A percentile compares a stretch with the other conserved stretches of the same genome.
These are phyloP conservation scores for Ampelomyces quisqualis DNA, from an alignment of 2,329 filamentous ascomycete genomes.

Conservation along the genomic window DNA sequence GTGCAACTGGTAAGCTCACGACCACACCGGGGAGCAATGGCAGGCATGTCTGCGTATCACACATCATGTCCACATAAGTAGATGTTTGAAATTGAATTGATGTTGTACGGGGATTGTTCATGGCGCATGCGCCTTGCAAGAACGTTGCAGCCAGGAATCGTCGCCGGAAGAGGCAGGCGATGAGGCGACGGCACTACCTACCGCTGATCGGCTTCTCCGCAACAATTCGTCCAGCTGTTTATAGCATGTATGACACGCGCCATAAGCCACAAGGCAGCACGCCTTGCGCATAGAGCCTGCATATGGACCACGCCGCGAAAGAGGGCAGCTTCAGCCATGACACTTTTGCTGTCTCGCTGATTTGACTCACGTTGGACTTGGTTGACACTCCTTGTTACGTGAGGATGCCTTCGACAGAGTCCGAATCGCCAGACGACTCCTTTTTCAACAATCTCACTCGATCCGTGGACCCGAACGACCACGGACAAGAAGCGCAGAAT, in stretches of 20 bases:
- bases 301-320: conserved; percentile 13
- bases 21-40: no score
- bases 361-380: no score
- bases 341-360: conserved; percentile 10
- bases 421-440: conserved; percentile 45
- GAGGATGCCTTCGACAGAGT: conserved; percentile 33
- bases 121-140: no score
- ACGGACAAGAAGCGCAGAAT: conserved; percentile 47
- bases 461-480: conserved; percentile 42
- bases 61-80: no score
- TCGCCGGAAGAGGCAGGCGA: conserved; percentile 11
- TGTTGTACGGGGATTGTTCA: no score
- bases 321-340: conserved; percentile 14
- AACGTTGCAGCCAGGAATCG: no score
- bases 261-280: conserved; percentile 17
- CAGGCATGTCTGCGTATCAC: no score
- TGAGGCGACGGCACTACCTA: no score
- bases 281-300: conserved; percentile 21
- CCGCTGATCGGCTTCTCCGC: conserved; percentile 26
- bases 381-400: no score
- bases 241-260: conserved; percentile 21
- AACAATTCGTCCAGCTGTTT: conserved; percentile 31
- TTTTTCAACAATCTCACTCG: conserved; percentile 61
- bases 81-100: no score
- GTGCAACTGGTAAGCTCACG: no score